phyloP scores from a whole-genome alignment of 352 stramenopile species.

The Phytophthora fragariae region DNA sequence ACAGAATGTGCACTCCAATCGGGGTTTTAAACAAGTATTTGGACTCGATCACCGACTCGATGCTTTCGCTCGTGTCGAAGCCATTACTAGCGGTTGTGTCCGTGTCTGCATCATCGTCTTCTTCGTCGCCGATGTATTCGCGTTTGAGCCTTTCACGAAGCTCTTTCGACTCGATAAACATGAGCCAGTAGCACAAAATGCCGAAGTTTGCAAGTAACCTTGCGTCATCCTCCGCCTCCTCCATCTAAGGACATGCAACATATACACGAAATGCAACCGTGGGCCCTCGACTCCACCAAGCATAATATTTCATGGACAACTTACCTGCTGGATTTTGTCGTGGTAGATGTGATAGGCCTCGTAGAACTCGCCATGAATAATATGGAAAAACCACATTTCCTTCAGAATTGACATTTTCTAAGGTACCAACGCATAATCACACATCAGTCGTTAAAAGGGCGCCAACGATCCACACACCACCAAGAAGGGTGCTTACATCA shows the following conservation, averaged over 20 bases:
- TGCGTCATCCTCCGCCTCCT: conserved; percentile 63
- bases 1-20: conserved; percentile 78
- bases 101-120: conserved; percentile 35
- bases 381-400: conserved; percentile 77
- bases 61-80: conserved; percentile 25
- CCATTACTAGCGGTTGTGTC: conserved; percentile 10
- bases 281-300: background rate
- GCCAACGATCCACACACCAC: conserved; percentile 5
- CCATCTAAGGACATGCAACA: conserved; percentile 14
- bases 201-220: conserved; percentile 76
- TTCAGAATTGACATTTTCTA: conserved; percentile 76
- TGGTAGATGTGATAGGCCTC: conserved; percentile 83
- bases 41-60: conserved; percentile 60
- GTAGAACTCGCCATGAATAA: conserved; percentile 80
- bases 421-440: conserved; percentile 13
- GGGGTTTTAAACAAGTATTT: conserved; percentile 71
- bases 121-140: conserved; percentile 38
- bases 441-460: conserved; percentile 3
- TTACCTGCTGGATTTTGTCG: conserved; percentile 73
- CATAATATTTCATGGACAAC: background rate
- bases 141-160: conserved; percentile 59
- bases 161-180: conserved; percentile 80
- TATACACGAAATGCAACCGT: background rate
- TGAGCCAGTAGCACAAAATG: conserved; percentile 85
- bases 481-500: conserved; percentile 47